phyloP scores from a whole-genome alignment of 352 stramenopile genomes.

The Pythium angustatum region DNA sequence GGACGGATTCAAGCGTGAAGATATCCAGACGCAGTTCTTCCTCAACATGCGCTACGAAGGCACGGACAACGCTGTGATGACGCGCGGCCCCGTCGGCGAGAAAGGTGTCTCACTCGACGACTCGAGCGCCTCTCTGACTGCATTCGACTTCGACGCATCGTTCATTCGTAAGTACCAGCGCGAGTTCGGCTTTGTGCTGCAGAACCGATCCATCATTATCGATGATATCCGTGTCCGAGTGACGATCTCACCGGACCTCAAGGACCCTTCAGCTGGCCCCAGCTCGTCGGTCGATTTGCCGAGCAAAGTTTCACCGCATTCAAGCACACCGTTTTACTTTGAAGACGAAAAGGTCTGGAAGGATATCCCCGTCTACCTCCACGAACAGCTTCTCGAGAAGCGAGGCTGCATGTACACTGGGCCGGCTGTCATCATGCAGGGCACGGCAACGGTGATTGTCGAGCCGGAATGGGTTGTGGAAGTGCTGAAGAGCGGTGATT shows the following conservation, averaged over 20 bases:
- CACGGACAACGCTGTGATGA: slow-evolving; percentile 99
- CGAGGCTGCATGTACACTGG: slow-evolving; percentile 72
- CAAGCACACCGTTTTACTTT: slow-evolving; percentile 80
- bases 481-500: slow-evolving; percentile 93
- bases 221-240: slow-evolving; percentile 98
- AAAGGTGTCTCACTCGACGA: slow-evolving; percentile 39
- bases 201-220: slow-evolving; percentile 92
- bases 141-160: slow-evolving; percentile 84
- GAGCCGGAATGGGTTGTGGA: slow-evolving; percentile 94
- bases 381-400: slow-evolving; percentile 85
- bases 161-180: slow-evolving; percentile 95
- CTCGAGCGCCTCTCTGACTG: slow-evolving; percentile 36
- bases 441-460: slow-evolving; percentile 97
- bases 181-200: slow-evolving; percentile 98
- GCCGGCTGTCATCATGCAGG: slow-evolving; percentile 97
- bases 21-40: slow-evolving; percentile 94
- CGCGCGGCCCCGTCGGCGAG: slow-evolving; percentile 53
- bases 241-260: slow-evolving; percentile 84
- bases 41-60: slow-evolving; percentile 98
- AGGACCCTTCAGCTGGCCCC: slow-evolving; percentile 26
- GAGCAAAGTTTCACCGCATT: slow-evolving; percentile 40
- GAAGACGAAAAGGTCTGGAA: slow-evolving; percentile 76
- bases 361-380: slow-evolving; percentile 92
- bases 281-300: slow-evolving; percentile 17
- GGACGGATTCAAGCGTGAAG: slow-evolving; percentile 87